A percentile compares a stretch with the other conserved stretches of the same genome.
phyloP scores from a whole-genome alignment of 2,329 filamentous ascomycete genomes.

The Pestalotiopsis sp. region DNA sequence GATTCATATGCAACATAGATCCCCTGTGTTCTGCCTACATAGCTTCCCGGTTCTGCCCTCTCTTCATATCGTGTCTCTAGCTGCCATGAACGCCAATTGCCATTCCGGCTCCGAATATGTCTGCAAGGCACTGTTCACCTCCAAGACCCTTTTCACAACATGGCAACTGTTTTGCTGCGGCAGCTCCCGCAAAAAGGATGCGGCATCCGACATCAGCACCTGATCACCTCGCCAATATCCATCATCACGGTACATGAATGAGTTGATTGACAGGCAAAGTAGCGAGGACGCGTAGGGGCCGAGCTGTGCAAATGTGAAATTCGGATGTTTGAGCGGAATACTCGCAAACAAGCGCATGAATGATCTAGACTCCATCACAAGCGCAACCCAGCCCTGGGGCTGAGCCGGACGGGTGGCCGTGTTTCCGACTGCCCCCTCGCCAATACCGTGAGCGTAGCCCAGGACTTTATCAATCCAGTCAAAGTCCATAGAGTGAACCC shows the following conservation, averaged over 20 bases:
- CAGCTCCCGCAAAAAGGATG: neutral
- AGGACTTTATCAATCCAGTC: neutral
- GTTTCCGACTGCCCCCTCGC: neutral
- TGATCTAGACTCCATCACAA: neutral
- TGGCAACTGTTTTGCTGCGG: neutral
- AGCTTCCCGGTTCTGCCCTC: neutral
- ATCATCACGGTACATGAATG: neutral
- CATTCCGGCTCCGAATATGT: neutral
- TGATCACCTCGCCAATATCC: neutral
- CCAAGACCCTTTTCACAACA: neutral
- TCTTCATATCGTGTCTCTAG: neutral
- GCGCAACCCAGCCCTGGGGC: neutral
- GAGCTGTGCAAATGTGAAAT: neutral
- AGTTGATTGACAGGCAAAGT: neutral
- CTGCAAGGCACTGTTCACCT: neutral
- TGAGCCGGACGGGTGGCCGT: neutral
- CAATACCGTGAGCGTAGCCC: neutral
- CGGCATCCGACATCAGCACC: neutral
- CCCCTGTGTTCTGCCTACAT: neutral
- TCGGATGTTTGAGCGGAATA: neutral
- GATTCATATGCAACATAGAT: too few relatives aligned
- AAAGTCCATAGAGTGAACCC: neutral
- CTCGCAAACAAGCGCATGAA: neutral
- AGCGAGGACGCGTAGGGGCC: neutral
- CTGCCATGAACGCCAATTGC: neutral